These are phyloP conservation scores for Spergularia azorica DNA, from an alignment of 179 eudicot species.

Conservation along the genomic window DNA sequence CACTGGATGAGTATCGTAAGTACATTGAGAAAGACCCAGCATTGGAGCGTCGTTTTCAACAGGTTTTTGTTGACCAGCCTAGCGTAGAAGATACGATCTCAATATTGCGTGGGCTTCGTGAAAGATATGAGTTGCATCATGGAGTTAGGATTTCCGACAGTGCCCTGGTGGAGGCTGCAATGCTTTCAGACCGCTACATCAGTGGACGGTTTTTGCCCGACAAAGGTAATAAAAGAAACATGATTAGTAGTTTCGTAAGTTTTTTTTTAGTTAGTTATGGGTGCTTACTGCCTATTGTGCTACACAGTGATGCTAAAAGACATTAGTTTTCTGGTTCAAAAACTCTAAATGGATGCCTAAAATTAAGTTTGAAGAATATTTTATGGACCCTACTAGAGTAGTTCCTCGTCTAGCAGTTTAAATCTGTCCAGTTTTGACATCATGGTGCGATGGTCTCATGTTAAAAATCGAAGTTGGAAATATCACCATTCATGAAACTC, in stretches of 20 bases:
- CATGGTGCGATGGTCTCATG: background rate
- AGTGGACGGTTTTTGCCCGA: slow-evolving; percentile 95
- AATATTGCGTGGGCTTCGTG: slow-evolving; percentile 92
- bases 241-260: background rate
- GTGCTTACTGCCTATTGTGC: background rate
- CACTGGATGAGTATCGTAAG: slow-evolving; percentile 93
- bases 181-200: slow-evolving; percentile 94
- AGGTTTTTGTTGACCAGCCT: slow-evolving; percentile 96
- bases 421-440: background rate
- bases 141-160: slow-evolving; percentile 94
- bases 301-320: background rate
- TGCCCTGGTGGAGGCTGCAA: slow-evolving; percentile 95
- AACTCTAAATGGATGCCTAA: background rate
- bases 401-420: no score
- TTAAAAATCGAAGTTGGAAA: background rate
- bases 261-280: no score
- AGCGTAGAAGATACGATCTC: slow-evolving; percentile 90
- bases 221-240: slow-evolving; percentile 54
- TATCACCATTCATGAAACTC: no score
- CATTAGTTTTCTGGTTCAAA: background rate
- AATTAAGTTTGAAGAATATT: background rate
- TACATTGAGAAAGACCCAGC: slow-evolving; percentile 98
- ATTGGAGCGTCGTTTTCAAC: slow-evolving; percentile 94
- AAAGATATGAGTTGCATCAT: slow-evolving; percentile 95
- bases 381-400: background rate